Evolutionary conservation across 2,329 filamentous ascomycete species (phyloP).

Genomic region (Calonectria hongkongensis): DNA sequence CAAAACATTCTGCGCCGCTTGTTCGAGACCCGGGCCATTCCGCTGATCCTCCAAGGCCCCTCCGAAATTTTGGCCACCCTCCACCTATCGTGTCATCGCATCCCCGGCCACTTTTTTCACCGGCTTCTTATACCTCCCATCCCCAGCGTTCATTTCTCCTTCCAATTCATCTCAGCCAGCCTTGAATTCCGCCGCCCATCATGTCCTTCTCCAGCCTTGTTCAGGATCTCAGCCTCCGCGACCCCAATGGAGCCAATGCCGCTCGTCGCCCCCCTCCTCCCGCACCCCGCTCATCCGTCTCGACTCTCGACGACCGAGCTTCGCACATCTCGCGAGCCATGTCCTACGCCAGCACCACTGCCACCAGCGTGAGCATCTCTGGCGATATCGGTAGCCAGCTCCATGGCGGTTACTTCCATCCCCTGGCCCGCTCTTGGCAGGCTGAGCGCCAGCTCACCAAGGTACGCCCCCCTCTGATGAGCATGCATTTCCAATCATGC

Average conservation of each 20-base stretch:
- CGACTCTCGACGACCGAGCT: constrained; percentile 75
- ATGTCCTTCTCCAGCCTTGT: constrained; percentile 83
- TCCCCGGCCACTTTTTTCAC: constrained; percentile 34
- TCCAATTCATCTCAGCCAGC: constrained; percentile 25
- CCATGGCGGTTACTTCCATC: constrained; percentile 88
- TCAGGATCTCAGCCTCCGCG: constrained; percentile 78
- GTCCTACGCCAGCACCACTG: constrained; percentile 80
- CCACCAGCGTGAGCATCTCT: constrained; percentile 81
- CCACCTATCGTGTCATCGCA: constrained; percentile 38
- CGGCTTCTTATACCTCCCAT: constrained; percentile 34
- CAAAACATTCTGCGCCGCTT: constrained; percentile 4
- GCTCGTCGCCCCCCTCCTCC: constrained; percentile 66
- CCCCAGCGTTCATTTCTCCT: constrained; percentile 16
- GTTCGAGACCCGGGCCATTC: constrained; percentile 46
- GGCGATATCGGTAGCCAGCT: constrained; percentile 89
- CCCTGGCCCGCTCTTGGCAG: constrained; percentile 87
- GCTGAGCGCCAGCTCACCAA: constrained; percentile 90
- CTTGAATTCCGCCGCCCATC: constrained; percentile 43
- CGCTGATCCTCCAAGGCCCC: constrained; percentile 45
- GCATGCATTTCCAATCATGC: not conserved
- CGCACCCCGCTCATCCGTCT: constrained; percentile 67
- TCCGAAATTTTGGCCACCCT: constrained; percentile 52
- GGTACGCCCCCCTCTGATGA: constrained; percentile 66
- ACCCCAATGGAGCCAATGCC: constrained; percentile 67
- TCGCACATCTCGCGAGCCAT: constrained; percentile 78